Percentiles rank a stretch among this genome's conserved stretches.
These are phyloP conservation scores for Lachancea kluyveri DNA, from an alignment of 805 yeast species.

Conservation along the genomic window DNA sequence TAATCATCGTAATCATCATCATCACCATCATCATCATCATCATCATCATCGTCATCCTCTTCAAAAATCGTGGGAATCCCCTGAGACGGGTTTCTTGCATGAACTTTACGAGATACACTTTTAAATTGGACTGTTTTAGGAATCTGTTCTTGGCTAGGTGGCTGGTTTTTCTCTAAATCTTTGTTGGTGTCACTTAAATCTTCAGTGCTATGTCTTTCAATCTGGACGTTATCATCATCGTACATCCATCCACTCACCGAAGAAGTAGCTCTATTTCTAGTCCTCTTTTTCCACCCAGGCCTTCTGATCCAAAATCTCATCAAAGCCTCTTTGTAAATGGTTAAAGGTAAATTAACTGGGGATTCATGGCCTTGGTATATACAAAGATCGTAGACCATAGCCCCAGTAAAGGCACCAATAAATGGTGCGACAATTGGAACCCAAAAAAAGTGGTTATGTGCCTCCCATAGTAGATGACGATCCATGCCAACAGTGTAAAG, in stretches of 20 bases:
- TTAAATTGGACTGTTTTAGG: conserved; percentile 26
- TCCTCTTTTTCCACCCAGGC: conserved; percentile 27
- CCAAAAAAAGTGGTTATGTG: conserved; percentile 44
- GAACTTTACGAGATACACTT: conserved; percentile 14
- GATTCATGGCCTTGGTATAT: conserved; percentile 48
- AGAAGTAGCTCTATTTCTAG: conserved; percentile 21
- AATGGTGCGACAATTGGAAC: conserved; percentile 47
- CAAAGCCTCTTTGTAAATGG: conserved; percentile 19
- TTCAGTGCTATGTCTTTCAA: too few relatives aligned
- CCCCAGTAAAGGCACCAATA: conserved; percentile 43
- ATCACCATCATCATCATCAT: conserved; percentile 10
- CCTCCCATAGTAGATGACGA: conserved; percentile 33
- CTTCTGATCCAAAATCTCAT: conserved; percentile 26
- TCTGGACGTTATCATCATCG: conserved; percentile 7
- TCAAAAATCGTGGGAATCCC: conserved; percentile 29
- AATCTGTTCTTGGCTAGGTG: too few relatives aligned
- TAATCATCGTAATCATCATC: conserved; percentile 4
- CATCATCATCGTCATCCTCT: conserved; percentile 19
- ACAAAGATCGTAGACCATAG: conserved; percentile 44
- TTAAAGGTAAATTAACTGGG: conserved; percentile 40
- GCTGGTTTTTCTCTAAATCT: too few relatives aligned
- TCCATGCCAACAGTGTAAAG: conserved; percentile 43
- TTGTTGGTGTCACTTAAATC: too few relatives aligned
- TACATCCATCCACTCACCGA: conserved; percentile 22
- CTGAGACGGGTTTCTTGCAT: conserved; percentile 13